phyloP scores from a whole-genome alignment of 1,284 basidiomycete species.

The Microbotryomycetes sp. region DNA sequence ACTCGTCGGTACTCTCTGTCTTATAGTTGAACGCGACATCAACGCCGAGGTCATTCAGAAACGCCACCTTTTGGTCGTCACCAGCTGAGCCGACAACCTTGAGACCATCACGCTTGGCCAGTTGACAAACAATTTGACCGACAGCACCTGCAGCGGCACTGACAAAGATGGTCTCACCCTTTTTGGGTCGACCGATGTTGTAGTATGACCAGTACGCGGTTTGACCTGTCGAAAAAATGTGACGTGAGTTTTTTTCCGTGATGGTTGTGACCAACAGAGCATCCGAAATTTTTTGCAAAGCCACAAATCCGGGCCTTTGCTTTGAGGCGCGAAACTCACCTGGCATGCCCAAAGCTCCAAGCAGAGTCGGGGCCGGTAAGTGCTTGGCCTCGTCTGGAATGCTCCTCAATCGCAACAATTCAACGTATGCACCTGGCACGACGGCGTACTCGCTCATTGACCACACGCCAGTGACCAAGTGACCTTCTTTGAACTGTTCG shows the following conservation, averaged over 20 bases:
- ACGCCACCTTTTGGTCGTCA: constrained; percentile 54
- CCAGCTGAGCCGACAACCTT: constrained; percentile 80
- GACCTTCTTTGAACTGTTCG: constrained; percentile 22
- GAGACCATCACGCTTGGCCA: constrained; percentile 42
- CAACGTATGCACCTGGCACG: constrained; percentile 9
- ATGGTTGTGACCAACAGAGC: too few species aligned
- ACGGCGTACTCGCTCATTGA: constrained; percentile 23
- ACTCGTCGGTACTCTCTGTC: constrained; percentile 43
- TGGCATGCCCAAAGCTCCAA: constrained; percentile 50
- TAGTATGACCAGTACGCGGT: constrained; percentile 46
- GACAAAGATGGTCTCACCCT: constrained; percentile 70
- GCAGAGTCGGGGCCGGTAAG: constrained; percentile 41
- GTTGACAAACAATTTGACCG: constrained; percentile 33
- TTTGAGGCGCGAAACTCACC: constrained; percentile 32
- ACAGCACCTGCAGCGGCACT: constrained; percentile 34
- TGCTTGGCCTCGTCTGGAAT: not conserved
- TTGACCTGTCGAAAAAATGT: not conserved
- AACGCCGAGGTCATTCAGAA: constrained; percentile 72
- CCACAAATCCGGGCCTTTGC: not conserved
- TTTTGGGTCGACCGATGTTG: constrained; percentile 68
- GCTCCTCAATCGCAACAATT: not conserved
- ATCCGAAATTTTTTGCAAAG: not conserved
- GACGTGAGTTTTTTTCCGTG: not conserved
- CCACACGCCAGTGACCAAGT: constrained; percentile 15
- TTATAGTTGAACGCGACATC: constrained; percentile 86